Evolutionary conservation across 2,329 filamentous ascomycete genomes (phyloP).

Genomic region (Sclerotinia subarctica): DNA sequence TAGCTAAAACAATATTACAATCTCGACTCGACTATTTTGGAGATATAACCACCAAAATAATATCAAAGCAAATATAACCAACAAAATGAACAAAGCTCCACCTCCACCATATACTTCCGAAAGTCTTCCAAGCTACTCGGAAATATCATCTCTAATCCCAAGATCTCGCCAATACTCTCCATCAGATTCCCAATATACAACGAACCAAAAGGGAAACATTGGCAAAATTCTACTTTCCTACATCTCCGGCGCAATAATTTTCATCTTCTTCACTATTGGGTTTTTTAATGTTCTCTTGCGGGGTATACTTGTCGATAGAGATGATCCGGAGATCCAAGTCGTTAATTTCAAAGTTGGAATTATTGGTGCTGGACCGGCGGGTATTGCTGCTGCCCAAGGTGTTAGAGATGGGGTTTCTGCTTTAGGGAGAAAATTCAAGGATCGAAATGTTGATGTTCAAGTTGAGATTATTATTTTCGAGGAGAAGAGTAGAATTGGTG

Average conservation of each 20-base stretch:
- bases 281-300: too few relatives aligned
- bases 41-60: background rate
- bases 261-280: background rate
- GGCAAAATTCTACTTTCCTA: background rate
- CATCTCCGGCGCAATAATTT: background rate
- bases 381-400: background rate
- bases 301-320: too few relatives aligned
- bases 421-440: background rate
- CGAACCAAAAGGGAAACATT: background rate
- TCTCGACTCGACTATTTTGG: background rate
- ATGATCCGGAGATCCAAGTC: background rate
- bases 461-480: slow-evolving; percentile 14
- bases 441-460: background rate
- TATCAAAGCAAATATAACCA: background rate
- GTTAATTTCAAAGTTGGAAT: slow-evolving; percentile 1
- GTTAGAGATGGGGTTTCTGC: background rate
- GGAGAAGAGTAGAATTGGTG: slow-evolving; percentile 5
- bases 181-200: rapidly evolving
- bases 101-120: background rate
- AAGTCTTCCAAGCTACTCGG: background rate
- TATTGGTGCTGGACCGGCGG: slow-evolving; percentile 12
- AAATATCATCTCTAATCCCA: background rate
- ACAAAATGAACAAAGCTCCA: background rate
- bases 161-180: background rate
- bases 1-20: background rate